Percentiles rank a stretch among this genome's conserved stretches.
These are phyloP conservation scores for Cubamyces sp. DNA, from an alignment of 768 basidiomycete species.

Conservation along the genomic window DNA sequence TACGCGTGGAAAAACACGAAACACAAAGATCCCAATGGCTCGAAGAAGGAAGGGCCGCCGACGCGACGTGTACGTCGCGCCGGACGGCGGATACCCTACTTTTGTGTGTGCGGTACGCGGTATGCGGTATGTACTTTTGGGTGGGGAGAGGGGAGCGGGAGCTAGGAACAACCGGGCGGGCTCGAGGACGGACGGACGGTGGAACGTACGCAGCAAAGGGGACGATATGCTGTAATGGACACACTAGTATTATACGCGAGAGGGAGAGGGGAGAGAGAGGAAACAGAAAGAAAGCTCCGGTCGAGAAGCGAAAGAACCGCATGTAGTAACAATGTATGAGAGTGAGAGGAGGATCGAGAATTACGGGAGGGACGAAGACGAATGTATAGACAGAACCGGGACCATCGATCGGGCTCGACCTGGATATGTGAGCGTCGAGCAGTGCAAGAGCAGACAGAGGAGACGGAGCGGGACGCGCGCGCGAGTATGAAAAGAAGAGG, in stretches of 20 bases:
- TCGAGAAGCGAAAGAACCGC: not conserved
- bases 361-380: not conserved
- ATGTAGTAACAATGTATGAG: not conserved
- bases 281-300: not conserved
- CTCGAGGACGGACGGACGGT: not conserved
- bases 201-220: not conserved
- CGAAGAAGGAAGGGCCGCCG: too few species aligned
- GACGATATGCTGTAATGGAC: not conserved
- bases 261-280: not conserved
- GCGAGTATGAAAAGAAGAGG: not conserved
- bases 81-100: slow-evolving; percentile 8
- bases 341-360: not conserved
- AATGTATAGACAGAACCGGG: not conserved
- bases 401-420: slow-evolving; percentile 16
- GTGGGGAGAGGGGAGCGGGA: not conserved
- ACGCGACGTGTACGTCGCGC: not conserved
- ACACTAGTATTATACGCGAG: slow-evolving; percentile 18
- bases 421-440: slow-evolving; percentile 25
- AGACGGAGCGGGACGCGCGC: not conserved
- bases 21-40: not conserved
- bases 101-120: not conserved
- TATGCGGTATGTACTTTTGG: slow-evolving; percentile 2
- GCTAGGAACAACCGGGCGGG: not conserved
- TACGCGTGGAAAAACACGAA: not conserved
- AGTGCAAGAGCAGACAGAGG: slow-evolving; percentile 12